Evolutionary conservation across 306 rosid species (phyloP).

Genomic region (Fagus crenata): DNA sequence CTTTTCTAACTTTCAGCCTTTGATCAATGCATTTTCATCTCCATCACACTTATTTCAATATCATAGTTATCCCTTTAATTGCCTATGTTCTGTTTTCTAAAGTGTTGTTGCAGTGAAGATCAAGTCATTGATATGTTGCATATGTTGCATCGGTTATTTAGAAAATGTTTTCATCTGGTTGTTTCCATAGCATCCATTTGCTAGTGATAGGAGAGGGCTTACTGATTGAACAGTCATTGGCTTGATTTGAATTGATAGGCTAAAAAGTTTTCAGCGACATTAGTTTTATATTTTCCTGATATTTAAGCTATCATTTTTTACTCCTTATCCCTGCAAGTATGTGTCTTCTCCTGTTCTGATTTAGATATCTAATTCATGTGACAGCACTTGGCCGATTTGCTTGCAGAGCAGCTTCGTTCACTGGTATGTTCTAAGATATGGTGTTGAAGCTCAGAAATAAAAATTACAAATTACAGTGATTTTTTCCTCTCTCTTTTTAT

Average conservation of each 20-base stretch:
- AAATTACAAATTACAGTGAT: conserved; percentile 5
- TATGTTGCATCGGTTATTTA: conserved; percentile 5
- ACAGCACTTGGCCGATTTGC: conserved; percentile 90
- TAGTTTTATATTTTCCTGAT: conserved; percentile 12
- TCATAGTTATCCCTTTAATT: background rate
- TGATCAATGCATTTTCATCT: background rate
- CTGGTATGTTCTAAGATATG: conserved; percentile 56
- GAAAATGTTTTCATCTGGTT: conserved; percentile 3
- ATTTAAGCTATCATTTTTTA: background rate
- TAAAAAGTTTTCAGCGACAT: conserved; percentile 5
- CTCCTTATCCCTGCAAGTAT: conserved; percentile 21
- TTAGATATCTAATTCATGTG: conserved; percentile 35
- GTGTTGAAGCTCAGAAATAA: background rate
- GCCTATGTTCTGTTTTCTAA: conserved; percentile 1
- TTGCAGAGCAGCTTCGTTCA: conserved; percentile 59
- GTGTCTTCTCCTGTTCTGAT: conserved; percentile 36
- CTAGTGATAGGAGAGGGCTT: conserved; percentile 10
- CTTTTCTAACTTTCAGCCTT: background rate
- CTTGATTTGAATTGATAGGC: conserved; percentile 12
- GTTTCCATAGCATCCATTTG: conserved; percentile 20
- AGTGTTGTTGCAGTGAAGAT: background rate
- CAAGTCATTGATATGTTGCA: background rate
- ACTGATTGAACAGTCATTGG: background rate
- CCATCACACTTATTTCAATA: background rate
- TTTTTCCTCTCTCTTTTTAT: background rate